These are phyloP conservation scores for Penicillium flavigenum DNA, from an alignment of 495 filamentous ascomycete genomes.

Conservation along the genomic window DNA sequence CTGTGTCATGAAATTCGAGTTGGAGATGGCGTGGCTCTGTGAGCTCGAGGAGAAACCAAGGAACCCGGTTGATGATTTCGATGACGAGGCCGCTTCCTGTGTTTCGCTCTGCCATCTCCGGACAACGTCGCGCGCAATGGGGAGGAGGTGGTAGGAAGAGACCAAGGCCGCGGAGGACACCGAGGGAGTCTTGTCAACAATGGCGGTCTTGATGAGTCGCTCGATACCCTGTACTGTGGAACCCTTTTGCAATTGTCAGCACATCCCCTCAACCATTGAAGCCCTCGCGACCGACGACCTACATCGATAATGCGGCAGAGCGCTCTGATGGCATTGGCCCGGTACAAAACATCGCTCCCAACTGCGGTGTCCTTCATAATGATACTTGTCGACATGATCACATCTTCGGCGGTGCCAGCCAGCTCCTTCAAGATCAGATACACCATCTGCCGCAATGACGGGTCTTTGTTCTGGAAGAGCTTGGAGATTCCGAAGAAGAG, in stretches of 20 bases:
- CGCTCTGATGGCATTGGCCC: constrained; percentile 94
- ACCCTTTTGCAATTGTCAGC: constrained; percentile 52
- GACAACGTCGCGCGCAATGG: constrained; percentile 91
- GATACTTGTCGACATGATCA: constrained; percentile 98
- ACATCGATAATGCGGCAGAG: constrained; percentile 98
- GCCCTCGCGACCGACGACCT: constrained; percentile 16
- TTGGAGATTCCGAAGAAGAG: constrained; percentile 99
- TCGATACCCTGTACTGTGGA: constrained; percentile 99
- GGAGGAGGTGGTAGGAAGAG: constrained; percentile 96
- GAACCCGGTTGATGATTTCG: constrained; percentile 85
- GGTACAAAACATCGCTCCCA: constrained; percentile 91
- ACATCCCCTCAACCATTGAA: background rate
- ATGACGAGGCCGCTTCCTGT: constrained; percentile 89
- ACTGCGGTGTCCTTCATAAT: constrained; percentile 99
- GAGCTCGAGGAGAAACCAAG: constrained; percentile 80
- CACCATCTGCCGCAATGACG: constrained; percentile 97
- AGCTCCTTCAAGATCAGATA: constrained; percentile 98
- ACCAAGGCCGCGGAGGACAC: constrained; percentile 96
- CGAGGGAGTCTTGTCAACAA: constrained; percentile 98
- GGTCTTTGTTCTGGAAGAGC: constrained; percentile 99
- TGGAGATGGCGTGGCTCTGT: constrained; percentile 61
- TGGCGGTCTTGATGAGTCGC: constrained; percentile 97
- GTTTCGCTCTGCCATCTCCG: constrained; percentile 98
- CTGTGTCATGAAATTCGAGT: constrained; percentile 90
- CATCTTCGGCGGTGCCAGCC: constrained; percentile 93